These are phyloP conservation scores for Tolypocladium tundrense DNA, from an alignment of 2,329 filamentous ascomycete species.

Conservation along the genomic window DNA sequence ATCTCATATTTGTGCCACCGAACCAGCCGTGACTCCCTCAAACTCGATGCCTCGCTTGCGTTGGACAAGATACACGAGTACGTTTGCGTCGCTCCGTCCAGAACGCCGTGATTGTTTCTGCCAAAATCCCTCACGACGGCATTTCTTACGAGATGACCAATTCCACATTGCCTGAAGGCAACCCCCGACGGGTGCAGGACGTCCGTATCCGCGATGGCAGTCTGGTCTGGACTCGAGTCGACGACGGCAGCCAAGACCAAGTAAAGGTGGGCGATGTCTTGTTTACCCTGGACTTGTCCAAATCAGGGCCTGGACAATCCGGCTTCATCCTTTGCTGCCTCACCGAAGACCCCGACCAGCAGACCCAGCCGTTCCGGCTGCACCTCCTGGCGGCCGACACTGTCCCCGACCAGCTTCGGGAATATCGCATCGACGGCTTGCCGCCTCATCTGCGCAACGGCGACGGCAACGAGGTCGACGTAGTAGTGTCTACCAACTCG, in stretches of 20 bases:
- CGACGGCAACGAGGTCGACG: slow-evolving; percentile 33
- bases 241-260: slow-evolving; percentile 5
- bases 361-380: slow-evolving; percentile 16
- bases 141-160: not conserved
- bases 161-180: not conserved
- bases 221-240: slow-evolving; percentile 17
- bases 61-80: not conserved
- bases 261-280: slow-evolving; percentile 16
- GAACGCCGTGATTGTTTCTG: not conserved
- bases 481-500: slow-evolving; percentile 58
- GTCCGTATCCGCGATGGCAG: slow-evolving; percentile 12
- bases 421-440: slow-evolving; percentile 23
- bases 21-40: not conserved
- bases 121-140: not conserved
- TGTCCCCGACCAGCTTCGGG: slow-evolving; percentile 25
- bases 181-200: slow-evolving; percentile 5
- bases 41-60: not conserved
- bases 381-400: slow-evolving; percentile 17
- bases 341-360: slow-evolving; percentile 18
- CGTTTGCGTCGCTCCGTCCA: not conserved
- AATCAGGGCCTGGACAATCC: not conserved
- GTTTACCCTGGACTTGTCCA: slow-evolving; percentile 12
- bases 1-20: not conserved
- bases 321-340: slow-evolving; percentile 26
- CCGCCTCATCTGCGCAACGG: slow-evolving; percentile 26